A percentile compares a stretch with the other conserved stretches of the same genome.
These are phyloP conservation scores for Erythrophleum ivorense DNA, from an alignment of 331 rosid genomes.

Conservation along the genomic window DNA sequence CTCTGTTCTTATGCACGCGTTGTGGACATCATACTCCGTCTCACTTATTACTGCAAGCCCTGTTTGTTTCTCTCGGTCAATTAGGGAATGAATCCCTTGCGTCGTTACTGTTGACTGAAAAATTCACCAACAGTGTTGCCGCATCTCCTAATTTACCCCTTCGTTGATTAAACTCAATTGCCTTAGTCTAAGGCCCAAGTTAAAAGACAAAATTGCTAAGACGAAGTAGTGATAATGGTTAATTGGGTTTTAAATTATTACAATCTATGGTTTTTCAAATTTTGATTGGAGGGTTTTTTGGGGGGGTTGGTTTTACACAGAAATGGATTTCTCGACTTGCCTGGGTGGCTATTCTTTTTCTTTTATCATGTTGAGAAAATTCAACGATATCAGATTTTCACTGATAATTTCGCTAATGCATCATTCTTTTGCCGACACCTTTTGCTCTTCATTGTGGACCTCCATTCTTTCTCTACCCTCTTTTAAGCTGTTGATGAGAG, in stretches of 20 bases:
- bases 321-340: conserved; percentile 23
- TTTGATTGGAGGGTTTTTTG: neutral
- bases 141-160: neutral
- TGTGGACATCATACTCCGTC: neutral
- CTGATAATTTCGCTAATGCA: neutral
- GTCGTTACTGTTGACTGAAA: neutral
- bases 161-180: conserved; percentile 1
- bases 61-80: neutral
- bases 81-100: neutral
- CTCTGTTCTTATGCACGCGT: neutral
- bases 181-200: conserved; percentile 21
- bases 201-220: conserved; percentile 21
- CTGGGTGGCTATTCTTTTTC: conserved; percentile 26
- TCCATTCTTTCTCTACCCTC: neutral
- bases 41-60: neutral
- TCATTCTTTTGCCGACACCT: neutral
- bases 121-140: neutral
- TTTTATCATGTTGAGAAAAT: conserved; percentile 12
- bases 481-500: neutral
- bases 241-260: conserved; percentile 39
- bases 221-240: conserved; percentile 38
- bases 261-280: conserved; percentile 27
- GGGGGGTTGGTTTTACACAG: neutral
- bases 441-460: neutral
- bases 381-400: neutral